Evolutionary conservation across 2,329 filamentous ascomycete genomes (phyloP), one percentile per base, ranked within the genome.

Genomic region (Pseudocercospora fuligena): DNA sequence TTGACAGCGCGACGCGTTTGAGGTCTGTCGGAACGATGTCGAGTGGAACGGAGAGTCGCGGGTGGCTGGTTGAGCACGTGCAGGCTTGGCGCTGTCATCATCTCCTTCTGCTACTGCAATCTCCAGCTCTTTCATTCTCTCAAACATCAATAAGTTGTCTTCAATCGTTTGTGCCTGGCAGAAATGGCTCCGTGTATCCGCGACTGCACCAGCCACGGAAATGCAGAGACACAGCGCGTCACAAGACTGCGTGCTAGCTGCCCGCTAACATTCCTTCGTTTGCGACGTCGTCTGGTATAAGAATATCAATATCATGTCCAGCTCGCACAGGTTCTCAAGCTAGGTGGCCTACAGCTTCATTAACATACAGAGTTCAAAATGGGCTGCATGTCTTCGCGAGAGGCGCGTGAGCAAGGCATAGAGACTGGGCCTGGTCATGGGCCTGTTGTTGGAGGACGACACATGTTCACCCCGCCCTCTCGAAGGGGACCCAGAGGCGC

Each of bases 381-480:
- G 46, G 60, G 60, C 19, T 53, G 60, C 47, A 62, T 43, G 25
- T 53, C 23, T 36, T 54, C 60, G 4, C 27, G 60, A 29, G 60
- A 54, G 51, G 46, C 46, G 25, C 60, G 46, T 33, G 47, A 54
- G 23, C 21, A 23, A 62, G 60, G 46, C 16, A 47, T 62, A 21
- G 47, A 53, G 31, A 23, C 49, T 23, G 9, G 60, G 21, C 60
- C 60, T 3, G 60, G 60, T 25, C 46, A 53, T 11, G 60, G 60
- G 25, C 60, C 60, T 14, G 60, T 62, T 16, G 47, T 62, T 7
- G 31, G n/a, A 19, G 60, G 60, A n/a, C 46, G 51, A 31, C 60
- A 62, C 29, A 62, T 62, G 25, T 62, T 54, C 60, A 62, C 60
- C 5, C 60, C 60, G 19, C 40, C 23, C 1, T 40, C 36, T 40